Evolutionary conservation across 169 alveolate genomes (phyloP), one percentile per base, ranked within the genome.

Genomic region (Plasmodium knowlesi): DNA sequence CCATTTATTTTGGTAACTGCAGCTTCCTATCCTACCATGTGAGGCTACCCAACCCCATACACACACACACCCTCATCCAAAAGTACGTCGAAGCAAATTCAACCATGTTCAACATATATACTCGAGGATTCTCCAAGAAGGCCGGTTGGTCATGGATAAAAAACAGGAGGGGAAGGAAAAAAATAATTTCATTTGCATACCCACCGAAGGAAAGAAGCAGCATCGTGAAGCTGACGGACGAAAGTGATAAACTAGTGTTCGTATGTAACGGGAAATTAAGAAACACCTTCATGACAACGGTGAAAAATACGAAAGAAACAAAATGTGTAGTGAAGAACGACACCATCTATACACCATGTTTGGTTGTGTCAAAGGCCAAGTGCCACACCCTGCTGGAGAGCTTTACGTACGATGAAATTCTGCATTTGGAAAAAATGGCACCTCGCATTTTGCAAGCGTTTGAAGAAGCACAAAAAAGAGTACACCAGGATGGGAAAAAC

Each of bases 71-170:
- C 41, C 0, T 9, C 19, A 19, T 67, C 76, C 76, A 25, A 67
- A 67, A 67, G 37, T 8, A 67, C 14, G 37, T 67, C 41, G 6
- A 22, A 67, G n/a, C 30, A 67, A 61, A 67, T 67, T 5, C 25
- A 39, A 91, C 16, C 10, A 91, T 91, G 92, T 91, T 91, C 74
- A 91, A 80, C 32, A 50, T 82, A 53, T 91, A n/a, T 22, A 8
- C 54, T 46, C 83, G 95, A 30, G 76, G 76, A 41, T 91, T 91
- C 82, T 91, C 95, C 28, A 91, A 91, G 83, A 91, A 91, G 78
- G 91, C 95, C 54, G 95, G 95, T 8, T 91, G 95, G 95, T 91
- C 92, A 5, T 91, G 95, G 95, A 19, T 91, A 72, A 91, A 91
- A 71, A 91, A 91, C 84, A 91, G 92, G 73, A 91, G 92, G 76